These are phyloP conservation scores for Lepidium africanum DNA, from an alignment of 345 rosid species.

Conservation along the genomic window DNA sequence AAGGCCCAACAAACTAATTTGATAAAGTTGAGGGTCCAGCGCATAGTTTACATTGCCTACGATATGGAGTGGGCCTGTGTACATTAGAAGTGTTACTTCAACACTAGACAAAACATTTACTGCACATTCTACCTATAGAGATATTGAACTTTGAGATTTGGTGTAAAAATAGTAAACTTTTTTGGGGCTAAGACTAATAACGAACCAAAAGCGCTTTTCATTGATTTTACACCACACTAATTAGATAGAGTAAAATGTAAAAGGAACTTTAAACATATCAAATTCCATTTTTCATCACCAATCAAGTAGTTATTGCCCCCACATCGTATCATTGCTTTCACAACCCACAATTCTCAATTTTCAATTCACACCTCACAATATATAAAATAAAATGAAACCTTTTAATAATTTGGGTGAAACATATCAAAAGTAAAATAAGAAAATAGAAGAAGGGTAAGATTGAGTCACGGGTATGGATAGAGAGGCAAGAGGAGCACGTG, in stretches of 20 bases:
- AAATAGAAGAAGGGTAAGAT: neutral
- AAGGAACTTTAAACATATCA: neutral
- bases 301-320: conserved; percentile 18
- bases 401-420: neutral
- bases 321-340: conserved; percentile 16
- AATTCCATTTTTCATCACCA: neutral
- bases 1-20: no score
- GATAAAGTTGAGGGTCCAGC: neutral
- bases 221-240: neutral
- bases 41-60: neutral
- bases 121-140: neutral
- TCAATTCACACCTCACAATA: neutral
- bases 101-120: neutral
- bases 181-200: neutral
- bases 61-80: neutral
- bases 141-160: neutral
- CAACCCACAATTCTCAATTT: neutral
- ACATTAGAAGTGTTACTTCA: neutral
- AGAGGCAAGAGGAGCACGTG: conserved; percentile 14
- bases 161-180: neutral
- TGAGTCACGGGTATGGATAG: conserved; percentile 27
- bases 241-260: neutral
- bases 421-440: neutral
- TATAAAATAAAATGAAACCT: neutral
- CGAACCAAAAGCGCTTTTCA: neutral